Evolutionary conservation across 2,329 filamentous ascomycete species (phyloP).

Genomic region (Cordyceps cateniannulata): DNA sequence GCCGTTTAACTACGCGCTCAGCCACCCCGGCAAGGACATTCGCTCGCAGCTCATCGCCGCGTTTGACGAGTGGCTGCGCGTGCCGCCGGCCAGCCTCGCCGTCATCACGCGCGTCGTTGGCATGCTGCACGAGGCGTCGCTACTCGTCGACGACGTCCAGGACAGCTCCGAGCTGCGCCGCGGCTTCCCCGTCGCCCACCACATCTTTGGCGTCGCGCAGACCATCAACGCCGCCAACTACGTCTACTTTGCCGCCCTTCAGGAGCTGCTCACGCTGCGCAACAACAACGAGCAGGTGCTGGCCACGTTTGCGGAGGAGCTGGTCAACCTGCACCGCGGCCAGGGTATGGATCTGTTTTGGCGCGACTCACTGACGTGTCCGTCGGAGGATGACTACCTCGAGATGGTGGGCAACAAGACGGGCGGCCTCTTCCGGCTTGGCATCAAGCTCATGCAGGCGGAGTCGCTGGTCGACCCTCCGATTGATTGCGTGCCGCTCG

Average conservation of each 20-base stretch:
- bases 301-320: constrained; percentile 71
- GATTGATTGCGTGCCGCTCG: constrained; percentile 73
- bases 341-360: constrained; percentile 92
- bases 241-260: constrained; percentile 74
- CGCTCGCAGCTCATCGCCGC: constrained; percentile 71
- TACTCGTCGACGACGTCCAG: constrained; percentile 84
- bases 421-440: constrained; percentile 76
- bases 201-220: constrained; percentile 78
- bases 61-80: constrained; percentile 75
- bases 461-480: constrained; percentile 42
- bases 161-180: constrained; percentile 71
- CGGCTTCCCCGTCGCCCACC: constrained; percentile 75
- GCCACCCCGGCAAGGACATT: constrained; percentile 79
- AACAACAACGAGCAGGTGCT: constrained; percentile 61
- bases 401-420: constrained; percentile 93
- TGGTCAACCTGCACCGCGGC: constrained; percentile 76
- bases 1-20: constrained; percentile 74
- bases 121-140: constrained; percentile 79
- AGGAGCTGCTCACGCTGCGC: constrained; percentile 62
- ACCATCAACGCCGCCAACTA: constrained; percentile 91
- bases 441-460: constrained; percentile 82
- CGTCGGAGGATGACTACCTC: constrained; percentile 83
- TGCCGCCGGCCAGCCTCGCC: constrained; percentile 61
- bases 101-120: constrained; percentile 74
- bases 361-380: constrained; percentile 78